Evolutionary conservation across 1,284 basidiomycete genomes (phyloP).

Genomic region (Ceratobasidium sp.): DNA sequence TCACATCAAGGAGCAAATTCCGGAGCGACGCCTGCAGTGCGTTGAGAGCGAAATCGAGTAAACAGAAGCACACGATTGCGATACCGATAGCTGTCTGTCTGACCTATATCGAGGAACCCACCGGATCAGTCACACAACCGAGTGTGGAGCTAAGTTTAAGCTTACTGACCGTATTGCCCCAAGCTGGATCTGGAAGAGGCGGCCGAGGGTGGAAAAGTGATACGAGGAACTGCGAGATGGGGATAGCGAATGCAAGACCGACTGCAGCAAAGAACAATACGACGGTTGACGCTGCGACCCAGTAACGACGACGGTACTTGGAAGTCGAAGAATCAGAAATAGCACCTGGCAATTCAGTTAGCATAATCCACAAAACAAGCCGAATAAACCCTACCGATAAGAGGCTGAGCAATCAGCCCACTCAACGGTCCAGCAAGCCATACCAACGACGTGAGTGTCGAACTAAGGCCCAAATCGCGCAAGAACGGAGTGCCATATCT

Average conservation of each 20-base stretch:
- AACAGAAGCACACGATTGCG: slow-evolving; percentile 91
- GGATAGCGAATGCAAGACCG: slow-evolving; percentile 86
- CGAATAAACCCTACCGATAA: slow-evolving; percentile 75
- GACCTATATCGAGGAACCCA: slow-evolving; percentile 62
- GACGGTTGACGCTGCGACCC: slow-evolving; percentile 87
- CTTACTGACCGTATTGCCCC: slow-evolving; percentile 69
- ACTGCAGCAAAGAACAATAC: slow-evolving; percentile 75
- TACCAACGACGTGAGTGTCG: slow-evolving; percentile 91
- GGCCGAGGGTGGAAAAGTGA: slow-evolving; percentile 79
- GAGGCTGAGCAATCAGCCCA: slow-evolving; percentile 92
- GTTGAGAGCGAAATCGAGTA: slow-evolving; percentile 95
- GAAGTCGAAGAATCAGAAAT: slow-evolving; percentile 93
- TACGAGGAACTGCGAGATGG: slow-evolving; percentile 82
- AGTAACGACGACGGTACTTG: slow-evolving; percentile 88
- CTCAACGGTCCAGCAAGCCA: slow-evolving; percentile 98
- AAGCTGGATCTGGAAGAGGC: slow-evolving; percentile 91
- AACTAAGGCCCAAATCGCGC: slow-evolving; percentile 87
- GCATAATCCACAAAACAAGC: background rate
- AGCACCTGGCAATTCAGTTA: slow-evolving; percentile 69
- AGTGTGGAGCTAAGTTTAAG: slow-evolving; percentile 22
- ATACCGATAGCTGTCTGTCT: slow-evolving; percentile 81
- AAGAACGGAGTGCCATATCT: slow-evolving; percentile 97
- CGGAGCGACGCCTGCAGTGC: slow-evolving; percentile 91
- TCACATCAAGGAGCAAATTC: slow-evolving; percentile 91
- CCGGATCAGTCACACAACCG: slow-evolving; percentile 48